phyloP scores from a whole-genome alignment of 352 stramenopile genomes.

The Phytopythium sindhum region DNA sequence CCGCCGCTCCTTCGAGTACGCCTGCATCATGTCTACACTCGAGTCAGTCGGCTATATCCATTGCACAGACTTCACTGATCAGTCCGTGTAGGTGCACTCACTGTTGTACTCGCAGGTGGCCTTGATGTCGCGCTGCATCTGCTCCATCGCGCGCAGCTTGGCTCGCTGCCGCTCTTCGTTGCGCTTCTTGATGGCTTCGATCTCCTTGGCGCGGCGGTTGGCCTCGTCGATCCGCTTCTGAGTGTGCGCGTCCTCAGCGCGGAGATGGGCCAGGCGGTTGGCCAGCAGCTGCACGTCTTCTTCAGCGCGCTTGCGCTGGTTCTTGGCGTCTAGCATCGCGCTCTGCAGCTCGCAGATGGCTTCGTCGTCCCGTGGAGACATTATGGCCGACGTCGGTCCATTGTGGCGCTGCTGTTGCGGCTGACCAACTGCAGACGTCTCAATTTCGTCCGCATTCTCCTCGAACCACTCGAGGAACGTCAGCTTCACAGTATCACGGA shows the following conservation, averaged over 20 bases:
- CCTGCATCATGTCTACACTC: constrained; percentile 18
- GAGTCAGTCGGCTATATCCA: background rate
- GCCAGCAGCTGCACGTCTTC: constrained; percentile 52
- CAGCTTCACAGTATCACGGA: constrained; percentile 16
- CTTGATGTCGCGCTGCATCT: constrained; percentile 54
- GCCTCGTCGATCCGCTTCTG: constrained; percentile 71
- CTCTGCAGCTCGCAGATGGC: constrained; percentile 37
- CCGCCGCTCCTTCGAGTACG: constrained; percentile 34
- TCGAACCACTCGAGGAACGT: constrained; percentile 77
- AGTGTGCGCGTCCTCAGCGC: constrained; percentile 46
- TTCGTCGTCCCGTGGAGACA: constrained; percentile 24
- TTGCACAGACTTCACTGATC: background rate
- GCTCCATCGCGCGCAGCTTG: constrained; percentile 48
- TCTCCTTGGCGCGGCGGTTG: constrained; percentile 54
- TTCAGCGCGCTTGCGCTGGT: constrained; percentile 53
- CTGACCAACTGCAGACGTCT: constrained; percentile 10
- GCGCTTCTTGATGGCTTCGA: constrained; percentile 53
- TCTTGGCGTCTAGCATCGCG: constrained; percentile 61
- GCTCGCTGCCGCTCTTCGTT: constrained; percentile 47
- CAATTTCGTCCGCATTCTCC: constrained; percentile 60
- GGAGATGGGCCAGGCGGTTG: constrained; percentile 63
- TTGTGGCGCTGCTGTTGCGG: background rate
- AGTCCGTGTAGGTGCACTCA: constrained; percentile 11
- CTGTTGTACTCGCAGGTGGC: constrained; percentile 51
- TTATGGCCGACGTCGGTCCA: background rate